A percentile compares a stretch with the other conserved stretches of the same genome.
phyloP scores from a whole-genome alignment of 768 basidiomycete species.

The Leccinum disarticulatum region DNA sequence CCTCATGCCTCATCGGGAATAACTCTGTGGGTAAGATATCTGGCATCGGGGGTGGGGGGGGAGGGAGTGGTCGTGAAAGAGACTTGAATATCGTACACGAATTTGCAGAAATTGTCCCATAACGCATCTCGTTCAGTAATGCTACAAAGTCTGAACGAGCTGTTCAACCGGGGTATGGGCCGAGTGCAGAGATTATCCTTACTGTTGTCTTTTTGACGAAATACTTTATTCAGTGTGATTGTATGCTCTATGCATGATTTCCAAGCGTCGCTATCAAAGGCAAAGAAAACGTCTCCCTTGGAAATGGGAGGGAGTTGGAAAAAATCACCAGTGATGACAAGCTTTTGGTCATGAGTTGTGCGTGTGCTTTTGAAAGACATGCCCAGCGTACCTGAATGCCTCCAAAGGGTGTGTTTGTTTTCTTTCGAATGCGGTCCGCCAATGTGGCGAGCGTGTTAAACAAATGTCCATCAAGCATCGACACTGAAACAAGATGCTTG shows the following conservation, averaged over 20 bases:
- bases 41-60: conserved; percentile 25
- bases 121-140: conserved; percentile 75
- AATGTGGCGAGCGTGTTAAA: conserved; percentile 60
- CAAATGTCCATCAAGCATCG: conserved; percentile 65
- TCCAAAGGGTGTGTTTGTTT: conserved; percentile 53
- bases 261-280: conserved; percentile 58
- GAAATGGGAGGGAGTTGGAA: conserved; percentile 58
- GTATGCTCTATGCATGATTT: conserved; percentile 50
- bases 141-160: conserved; percentile 55
- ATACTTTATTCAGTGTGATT: conserved; percentile 69
- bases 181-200: conserved; percentile 16
- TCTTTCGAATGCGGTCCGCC: conserved; percentile 51
- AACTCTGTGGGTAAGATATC: conserved; percentile 49
- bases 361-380: background rate
- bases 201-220: conserved; percentile 74
- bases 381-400: conserved; percentile 54
- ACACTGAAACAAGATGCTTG: conserved; percentile 40
- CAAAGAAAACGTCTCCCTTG: conserved; percentile 52
- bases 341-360: conserved; percentile 24
- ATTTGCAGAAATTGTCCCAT: conserved; percentile 48
- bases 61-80: conserved; percentile 37
- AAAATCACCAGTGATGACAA: conserved; percentile 58
- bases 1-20: conserved; percentile 66
- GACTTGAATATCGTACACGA: conserved; percentile 49
- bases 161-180: background rate